These are phyloP conservation scores for Barbatosphaeria neglecta DNA, from an alignment of 495 filamentous ascomycete species.

Conservation along the genomic window DNA sequence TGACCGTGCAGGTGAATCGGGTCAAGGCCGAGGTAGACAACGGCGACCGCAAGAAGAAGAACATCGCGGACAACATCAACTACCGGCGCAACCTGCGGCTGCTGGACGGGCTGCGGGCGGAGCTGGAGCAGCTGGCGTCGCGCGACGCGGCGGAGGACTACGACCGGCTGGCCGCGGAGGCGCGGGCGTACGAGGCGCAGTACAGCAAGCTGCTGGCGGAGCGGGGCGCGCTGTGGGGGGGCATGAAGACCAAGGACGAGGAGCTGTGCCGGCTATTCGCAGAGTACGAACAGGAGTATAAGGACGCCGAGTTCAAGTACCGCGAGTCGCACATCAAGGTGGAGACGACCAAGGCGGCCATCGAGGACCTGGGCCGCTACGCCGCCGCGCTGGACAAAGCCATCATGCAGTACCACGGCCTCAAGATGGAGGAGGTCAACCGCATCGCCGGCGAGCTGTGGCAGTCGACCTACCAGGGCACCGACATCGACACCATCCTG, in stretches of 20 bases:
- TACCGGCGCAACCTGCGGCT: slow-evolving; percentile 64
- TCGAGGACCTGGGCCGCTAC: slow-evolving; percentile 80
- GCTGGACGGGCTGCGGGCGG: slow-evolving; percentile 50
- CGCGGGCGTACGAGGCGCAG: slow-evolving; percentile 45
- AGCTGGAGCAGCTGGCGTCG: slow-evolving; percentile 66
- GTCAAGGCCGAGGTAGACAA: slow-evolving; percentile 66
- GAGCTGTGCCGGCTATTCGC: slow-evolving; percentile 53
- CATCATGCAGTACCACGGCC: slow-evolving; percentile 87
- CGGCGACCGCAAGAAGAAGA: slow-evolving; percentile 65
- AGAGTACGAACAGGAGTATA: slow-evolving; percentile 81
- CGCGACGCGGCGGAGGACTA: slow-evolving; percentile 77
- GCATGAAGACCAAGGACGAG: slow-evolving; percentile 71
- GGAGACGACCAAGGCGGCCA: slow-evolving; percentile 82
- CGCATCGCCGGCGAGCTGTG: slow-evolving; percentile 88
- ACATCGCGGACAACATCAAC: slow-evolving; percentile 74
- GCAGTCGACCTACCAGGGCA: slow-evolving; percentile 93
- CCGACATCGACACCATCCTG: slow-evolving; percentile 92
- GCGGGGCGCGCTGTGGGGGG: slow-evolving; percentile 47
- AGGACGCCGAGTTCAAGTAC: slow-evolving; percentile 69
- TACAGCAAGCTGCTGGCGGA: slow-evolving; percentile 45
- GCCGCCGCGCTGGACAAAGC: slow-evolving; percentile 75
- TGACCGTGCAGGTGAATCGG: slow-evolving; percentile 61
- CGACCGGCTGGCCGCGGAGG: slow-evolving; percentile 59
- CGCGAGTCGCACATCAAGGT: slow-evolving; percentile 83
- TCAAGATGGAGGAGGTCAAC: slow-evolving; percentile 99